phyloP scores from a whole-genome alignment of 73 alveolate species.

The Effrenium voratum region DNA sequence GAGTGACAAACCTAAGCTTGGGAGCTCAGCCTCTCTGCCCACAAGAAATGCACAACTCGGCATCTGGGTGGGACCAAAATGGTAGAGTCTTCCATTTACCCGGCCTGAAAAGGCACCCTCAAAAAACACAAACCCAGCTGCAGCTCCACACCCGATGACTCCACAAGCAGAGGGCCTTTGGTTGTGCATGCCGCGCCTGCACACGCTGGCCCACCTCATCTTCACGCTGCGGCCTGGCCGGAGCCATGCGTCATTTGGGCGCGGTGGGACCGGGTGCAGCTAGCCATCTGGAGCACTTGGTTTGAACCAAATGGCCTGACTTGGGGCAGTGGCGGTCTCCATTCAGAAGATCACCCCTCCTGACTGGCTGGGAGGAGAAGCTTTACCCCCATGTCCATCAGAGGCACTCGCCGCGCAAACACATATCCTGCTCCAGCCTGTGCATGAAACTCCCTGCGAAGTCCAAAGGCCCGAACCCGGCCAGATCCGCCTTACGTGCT shows the following conservation, averaged over 20 bases:
- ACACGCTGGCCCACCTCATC: slow-evolving; percentile 91
- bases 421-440: no score
- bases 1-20: neutral
- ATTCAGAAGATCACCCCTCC: no score
- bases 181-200: neutral
- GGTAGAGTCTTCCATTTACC: neutral
- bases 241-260: neutral
- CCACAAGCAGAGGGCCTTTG: neutral
- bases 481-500: slow-evolving; percentile 58
- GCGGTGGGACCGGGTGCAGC: neutral
- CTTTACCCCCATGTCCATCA: no score
- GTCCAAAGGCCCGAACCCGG: no score
- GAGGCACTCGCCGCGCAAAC: no score
- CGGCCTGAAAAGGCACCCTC: neutral
- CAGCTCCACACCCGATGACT: neutral
- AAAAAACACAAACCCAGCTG: neutral
- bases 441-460: no score
- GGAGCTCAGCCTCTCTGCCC: no score
- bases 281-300: neutral
- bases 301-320: neutral
- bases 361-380: no score
- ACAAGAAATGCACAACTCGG: no score
- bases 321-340: no score
- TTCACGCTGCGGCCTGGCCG: slow-evolving; percentile 71
- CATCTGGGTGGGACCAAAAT: no score